Evolutionary conservation across 164 flowering plant species (phyloP).

Genomic region (Chloranthus sessilifolius): DNA sequence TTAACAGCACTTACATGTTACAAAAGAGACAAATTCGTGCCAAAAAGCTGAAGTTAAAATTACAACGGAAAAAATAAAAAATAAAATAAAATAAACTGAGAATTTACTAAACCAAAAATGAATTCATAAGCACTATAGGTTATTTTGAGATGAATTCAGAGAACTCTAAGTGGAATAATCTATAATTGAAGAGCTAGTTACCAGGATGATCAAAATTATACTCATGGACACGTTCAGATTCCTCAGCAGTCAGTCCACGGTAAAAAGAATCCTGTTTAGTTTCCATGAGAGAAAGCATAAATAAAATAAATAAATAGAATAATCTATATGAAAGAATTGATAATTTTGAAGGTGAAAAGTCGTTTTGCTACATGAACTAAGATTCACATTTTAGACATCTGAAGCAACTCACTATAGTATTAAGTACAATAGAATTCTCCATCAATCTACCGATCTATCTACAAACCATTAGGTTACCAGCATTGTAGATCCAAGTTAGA

Average conservation of each 20-base stretch:
- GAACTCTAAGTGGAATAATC: too few species aligned
- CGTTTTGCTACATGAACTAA: not conserved
- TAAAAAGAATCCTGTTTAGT: conserved; percentile 50
- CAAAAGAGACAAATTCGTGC: not conserved
- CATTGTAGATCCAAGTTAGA: too few species aligned
- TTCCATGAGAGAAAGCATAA: not conserved
- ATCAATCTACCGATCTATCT: too few species aligned
- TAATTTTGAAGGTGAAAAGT: not conserved
- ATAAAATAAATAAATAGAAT: not conserved
- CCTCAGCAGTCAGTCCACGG: conserved; percentile 57
- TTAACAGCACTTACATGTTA: conserved; percentile 3
- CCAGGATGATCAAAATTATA: conserved; percentile 67
- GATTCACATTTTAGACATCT: not conserved
- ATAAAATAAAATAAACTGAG: too few species aligned
- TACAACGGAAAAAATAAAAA: not conserved
- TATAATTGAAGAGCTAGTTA: too few species aligned
- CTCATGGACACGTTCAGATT: conserved; percentile 45
- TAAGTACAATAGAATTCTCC: not conserved
- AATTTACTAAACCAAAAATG: not conserved
- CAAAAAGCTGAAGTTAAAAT: not conserved
- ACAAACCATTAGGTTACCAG: too few species aligned
- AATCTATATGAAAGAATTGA: not conserved
- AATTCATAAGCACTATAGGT: too few species aligned
- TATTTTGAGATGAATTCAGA: too few species aligned
- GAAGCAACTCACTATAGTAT: not conserved